Percentiles rank a stretch among this genome's conserved stretches.
Conservation (phyloP, 2,329 filamentous ascomycete species). For the Phyllosticta ampelicida region DNA sequence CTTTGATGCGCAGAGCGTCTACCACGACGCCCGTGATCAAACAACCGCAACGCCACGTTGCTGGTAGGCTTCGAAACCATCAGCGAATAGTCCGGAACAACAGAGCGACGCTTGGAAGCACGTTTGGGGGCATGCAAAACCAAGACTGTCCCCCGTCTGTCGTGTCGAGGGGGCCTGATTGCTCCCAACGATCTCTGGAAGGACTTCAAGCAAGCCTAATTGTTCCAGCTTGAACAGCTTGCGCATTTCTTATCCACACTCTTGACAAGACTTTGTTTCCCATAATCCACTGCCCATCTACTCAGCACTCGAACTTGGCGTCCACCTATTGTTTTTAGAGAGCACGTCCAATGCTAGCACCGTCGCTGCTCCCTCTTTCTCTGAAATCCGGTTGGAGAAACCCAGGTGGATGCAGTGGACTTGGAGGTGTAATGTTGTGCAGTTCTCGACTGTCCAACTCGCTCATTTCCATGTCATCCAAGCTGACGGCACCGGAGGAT, state of each 20-base stretch:
- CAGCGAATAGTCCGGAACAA: neutral
- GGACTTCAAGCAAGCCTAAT: no score
- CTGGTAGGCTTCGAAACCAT: neutral
- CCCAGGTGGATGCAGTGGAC: neutral
- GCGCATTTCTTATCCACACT: no score
- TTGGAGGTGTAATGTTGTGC: neutral
- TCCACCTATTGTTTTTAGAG: neutral
- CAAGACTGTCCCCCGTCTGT: no score
- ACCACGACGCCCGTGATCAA: neutral
- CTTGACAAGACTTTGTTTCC: neutral
- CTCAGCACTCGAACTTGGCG: no score
- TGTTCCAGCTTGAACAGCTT: no score
- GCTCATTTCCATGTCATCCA: neutral
- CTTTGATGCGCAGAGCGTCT: neutral
- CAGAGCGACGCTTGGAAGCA: no score
- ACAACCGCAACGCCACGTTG: neutral
- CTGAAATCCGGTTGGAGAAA: neutral
- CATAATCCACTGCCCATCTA: no score
- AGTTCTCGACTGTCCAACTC: neutral
- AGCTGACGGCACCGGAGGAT: neutral
- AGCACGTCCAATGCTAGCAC: neutral
- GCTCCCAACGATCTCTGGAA: no score
- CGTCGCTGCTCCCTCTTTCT: neutral
- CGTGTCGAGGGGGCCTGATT: no score
- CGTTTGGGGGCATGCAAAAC: no score